These are phyloP conservation scores for Tetragonia tetragonoides DNA, from an alignment of 148 eudicot species.

Conservation along the genomic window DNA sequence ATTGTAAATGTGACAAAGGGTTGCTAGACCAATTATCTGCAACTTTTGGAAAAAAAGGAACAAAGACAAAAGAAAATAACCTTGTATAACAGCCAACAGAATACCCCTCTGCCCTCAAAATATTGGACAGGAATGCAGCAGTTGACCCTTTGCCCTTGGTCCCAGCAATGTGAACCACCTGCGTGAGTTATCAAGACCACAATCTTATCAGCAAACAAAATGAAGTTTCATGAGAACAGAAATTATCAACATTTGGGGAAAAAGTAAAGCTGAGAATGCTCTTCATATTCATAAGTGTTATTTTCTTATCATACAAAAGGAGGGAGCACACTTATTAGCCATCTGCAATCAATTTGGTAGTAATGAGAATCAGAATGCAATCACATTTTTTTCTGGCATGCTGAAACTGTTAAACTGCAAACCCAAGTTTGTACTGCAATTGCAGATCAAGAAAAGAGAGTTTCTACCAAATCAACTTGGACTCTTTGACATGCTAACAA, in stretches of 20 bases:
- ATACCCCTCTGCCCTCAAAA: slow-evolving; percentile 84
- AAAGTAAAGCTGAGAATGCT: not conserved
- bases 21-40: not conserved
- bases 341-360: not conserved
- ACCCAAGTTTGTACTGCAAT: no score
- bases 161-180: slow-evolving; percentile 95
- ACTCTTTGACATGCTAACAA: no score
- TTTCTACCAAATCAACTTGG: no score
- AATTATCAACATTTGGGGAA: not conserved
- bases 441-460: no score
- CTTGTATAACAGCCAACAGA: slow-evolving; percentile 92
- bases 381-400: not conserved
- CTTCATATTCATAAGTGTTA: not conserved
- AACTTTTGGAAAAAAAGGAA: not conserved
- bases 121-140: slow-evolving; percentile 81
- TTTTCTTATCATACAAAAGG: not conserved
- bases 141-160: slow-evolving; percentile 99
- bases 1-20: not conserved
- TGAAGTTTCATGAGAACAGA: not conserved
- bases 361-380: not conserved
- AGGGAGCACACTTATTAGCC: not conserved
- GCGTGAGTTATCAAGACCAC: not conserved
- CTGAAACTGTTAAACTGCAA: no score
- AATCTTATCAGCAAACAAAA: not conserved
- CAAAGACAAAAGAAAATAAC: slow-evolving; percentile 27